Evolutionary conservation across 805 yeast genomes (phyloP).

Genomic region (Wickerhamiella bombiphila): DNA sequence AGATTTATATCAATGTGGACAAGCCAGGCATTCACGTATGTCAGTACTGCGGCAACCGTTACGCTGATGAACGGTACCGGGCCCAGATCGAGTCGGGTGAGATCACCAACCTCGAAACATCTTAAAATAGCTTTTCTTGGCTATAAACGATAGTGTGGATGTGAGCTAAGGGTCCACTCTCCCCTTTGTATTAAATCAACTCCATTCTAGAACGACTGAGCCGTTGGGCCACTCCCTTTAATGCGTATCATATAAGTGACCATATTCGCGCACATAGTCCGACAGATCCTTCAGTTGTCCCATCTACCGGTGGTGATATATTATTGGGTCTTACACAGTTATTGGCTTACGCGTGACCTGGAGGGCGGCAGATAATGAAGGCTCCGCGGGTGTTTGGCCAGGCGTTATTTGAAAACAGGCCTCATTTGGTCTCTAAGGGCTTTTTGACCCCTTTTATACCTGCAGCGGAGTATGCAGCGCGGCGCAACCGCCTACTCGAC

Average conservation of each 20-base stretch:
- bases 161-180: too few relatives aligned
- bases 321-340: too few relatives aligned
- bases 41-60: conserved; percentile 45
- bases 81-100: conserved; percentile 16
- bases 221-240: too few relatives aligned
- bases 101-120: conserved; percentile 10
- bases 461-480: conserved; percentile 62
- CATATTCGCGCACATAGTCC: too few relatives aligned
- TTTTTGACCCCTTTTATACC: conserved; percentile 79
- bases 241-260: too few relatives aligned
- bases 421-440: conserved; percentile 57
- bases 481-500: conserved; percentile 48
- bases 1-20: conserved; percentile 66
- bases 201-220: too few relatives aligned
- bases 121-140: background rate
- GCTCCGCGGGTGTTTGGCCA: conserved; percentile 39
- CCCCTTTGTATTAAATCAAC: too few relatives aligned
- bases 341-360: too few relatives aligned
- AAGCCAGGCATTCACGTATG: conserved; percentile 58
- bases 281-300: too few relatives aligned
- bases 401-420: conserved; percentile 75
- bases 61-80: conserved; percentile 18
- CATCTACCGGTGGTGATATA: too few relatives aligned
- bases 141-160: too few relatives aligned
- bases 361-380: background rate